Evolutionary conservation across 768 basidiomycete genomes (phyloP).

Genomic region (Tubosaeta sp.): DNA sequence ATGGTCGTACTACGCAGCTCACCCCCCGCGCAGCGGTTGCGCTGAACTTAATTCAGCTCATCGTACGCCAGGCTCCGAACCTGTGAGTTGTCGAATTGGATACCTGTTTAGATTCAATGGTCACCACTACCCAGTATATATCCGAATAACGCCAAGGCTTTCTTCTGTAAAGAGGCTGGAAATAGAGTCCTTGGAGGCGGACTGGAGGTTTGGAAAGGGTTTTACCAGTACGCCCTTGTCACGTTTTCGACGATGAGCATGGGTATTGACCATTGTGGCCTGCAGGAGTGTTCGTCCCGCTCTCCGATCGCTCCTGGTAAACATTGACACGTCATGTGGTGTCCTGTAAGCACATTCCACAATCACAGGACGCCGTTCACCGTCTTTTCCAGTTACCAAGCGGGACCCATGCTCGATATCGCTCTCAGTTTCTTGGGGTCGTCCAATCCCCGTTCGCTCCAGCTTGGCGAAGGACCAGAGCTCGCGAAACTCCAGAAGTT

Average conservation of each 20-base stretch:
- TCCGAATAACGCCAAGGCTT: conserved; percentile 44
- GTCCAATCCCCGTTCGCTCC: conserved; percentile 29
- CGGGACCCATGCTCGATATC: conserved; percentile 23
- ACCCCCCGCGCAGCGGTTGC: conserved; percentile 33
- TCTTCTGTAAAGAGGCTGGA: conserved; percentile 37
- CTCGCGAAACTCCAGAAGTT: conserved; percentile 36
- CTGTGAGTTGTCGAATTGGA: conserved; percentile 30
- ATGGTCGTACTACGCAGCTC: conserved; percentile 21
- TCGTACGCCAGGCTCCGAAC: conserved; percentile 46
- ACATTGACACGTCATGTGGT: conserved; percentile 44
- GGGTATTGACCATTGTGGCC: not conserved
- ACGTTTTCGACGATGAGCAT: not conserved
- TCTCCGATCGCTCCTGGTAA: conserved; percentile 37
- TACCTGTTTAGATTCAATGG: not conserved
- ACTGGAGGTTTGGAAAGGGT: conserved; percentile 46
- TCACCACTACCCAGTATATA: conserved; percentile 31
- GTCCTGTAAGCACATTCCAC: conserved; percentile 34
- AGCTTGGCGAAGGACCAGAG: conserved; percentile 16
- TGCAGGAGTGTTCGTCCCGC: conserved; percentile 46
- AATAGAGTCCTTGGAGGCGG: conserved; percentile 24
- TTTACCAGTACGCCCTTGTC: conserved; percentile 41
- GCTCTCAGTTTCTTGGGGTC: conserved; percentile 29
- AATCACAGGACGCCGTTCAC: not conserved
- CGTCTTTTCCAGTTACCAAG: conserved; percentile 21
- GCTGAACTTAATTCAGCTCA: conserved; percentile 44